Conservation (phyloP, 139 green algal genomes). For the Closterium sp. region DNA sequence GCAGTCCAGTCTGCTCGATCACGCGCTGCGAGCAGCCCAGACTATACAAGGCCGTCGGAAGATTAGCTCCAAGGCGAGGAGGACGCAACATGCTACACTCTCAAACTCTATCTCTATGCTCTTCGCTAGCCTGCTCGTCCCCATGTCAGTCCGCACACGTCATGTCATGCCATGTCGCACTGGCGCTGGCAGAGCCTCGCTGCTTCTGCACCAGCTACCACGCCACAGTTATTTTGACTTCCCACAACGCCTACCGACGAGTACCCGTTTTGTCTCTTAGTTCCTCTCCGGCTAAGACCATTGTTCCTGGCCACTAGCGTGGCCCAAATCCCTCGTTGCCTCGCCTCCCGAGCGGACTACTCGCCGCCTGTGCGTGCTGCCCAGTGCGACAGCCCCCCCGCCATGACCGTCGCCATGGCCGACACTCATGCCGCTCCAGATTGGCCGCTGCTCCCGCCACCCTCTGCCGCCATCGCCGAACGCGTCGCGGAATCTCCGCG, state of each 20-base stretch:
- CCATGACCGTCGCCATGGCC: neutral
- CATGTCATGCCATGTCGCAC: neutral
- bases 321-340: neutral
- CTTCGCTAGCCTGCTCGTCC: neutral
- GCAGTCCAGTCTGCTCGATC: neutral
- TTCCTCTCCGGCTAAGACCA: too few relatives aligned
- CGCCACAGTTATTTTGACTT: too few relatives aligned
- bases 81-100: too few relatives aligned
- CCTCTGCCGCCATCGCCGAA: neutral
- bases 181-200: too few relatives aligned
- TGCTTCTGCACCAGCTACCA: neutral
- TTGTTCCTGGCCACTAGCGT: neutral
- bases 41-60: neutral
- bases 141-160: neutral
- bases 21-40: neutral
- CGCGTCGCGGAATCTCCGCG: neutral
- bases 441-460: neutral
- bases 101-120: neutral
- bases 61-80: neutral
- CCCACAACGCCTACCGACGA: too few relatives aligned
- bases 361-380: neutral
- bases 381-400: neutral
- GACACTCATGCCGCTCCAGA: neutral
- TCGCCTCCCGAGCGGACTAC: neutral
- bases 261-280: too few relatives aligned